phyloP scores from a whole-genome alignment of 805 yeast species.

The Ogataea populi-albae region DNA sequence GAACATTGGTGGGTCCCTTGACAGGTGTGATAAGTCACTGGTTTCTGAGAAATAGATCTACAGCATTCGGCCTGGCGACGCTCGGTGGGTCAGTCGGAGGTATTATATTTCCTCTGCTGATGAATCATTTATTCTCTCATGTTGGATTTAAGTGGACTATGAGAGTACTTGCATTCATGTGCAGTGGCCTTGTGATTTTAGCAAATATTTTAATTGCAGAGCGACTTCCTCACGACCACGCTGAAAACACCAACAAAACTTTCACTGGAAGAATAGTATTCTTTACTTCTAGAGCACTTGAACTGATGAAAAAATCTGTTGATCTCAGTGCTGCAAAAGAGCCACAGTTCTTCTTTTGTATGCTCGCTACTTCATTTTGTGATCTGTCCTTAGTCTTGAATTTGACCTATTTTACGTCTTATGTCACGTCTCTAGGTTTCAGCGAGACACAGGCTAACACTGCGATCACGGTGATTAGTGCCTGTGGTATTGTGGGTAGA shows the following conservation, averaged over 20 bases:
- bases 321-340: conserved; percentile 38
- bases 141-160: conserved; percentile 57
- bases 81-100: conserved; percentile 55
- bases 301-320: conserved; percentile 24
- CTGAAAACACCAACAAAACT: conserved; percentile 10
- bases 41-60: conserved; percentile 51
- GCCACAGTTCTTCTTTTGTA: conserved; percentile 35
- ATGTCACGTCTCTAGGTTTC: conserved; percentile 45
- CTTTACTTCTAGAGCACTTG: not conserved
- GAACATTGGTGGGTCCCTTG: conserved; percentile 50
- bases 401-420: conserved; percentile 49
- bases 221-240: conserved; percentile 20
- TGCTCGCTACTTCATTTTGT: conserved; percentile 35
- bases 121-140: conserved; percentile 41
- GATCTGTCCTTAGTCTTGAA: conserved; percentile 49
- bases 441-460: conserved; percentile 35
- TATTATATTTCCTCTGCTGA: conserved; percentile 46
- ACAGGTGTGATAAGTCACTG: conserved; percentile 58
- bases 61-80: conserved; percentile 56
- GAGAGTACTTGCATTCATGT: conserved; percentile 46
- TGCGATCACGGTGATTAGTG: conserved; percentile 39
- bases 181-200: conserved; percentile 25
- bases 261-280: conserved; percentile 1
- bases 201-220: conserved; percentile 35
- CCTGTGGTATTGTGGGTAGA: conserved; percentile 39